Percentiles rank a stretch among this genome's conserved stretches.
phyloP scores from a whole-genome alignment of 495 filamentous ascomycete genomes.

The Hypoxylon fragiforme region DNA sequence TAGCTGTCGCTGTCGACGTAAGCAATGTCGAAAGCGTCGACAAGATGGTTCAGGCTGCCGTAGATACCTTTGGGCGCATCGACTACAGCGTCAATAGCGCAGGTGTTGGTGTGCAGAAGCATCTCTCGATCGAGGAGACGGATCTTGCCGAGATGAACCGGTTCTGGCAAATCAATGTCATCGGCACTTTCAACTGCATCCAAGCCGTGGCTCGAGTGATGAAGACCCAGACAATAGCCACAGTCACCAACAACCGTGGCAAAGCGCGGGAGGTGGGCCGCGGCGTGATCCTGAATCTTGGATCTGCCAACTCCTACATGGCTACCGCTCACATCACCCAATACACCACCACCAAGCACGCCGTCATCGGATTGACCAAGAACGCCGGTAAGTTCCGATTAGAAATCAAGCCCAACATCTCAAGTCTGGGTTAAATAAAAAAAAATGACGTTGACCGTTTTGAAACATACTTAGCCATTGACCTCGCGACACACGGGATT shows the following conservation, averaged over 20 bases:
- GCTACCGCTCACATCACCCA: slow-evolving; percentile 31
- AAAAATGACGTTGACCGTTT: no score
- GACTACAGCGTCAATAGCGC: slow-evolving; percentile 43
- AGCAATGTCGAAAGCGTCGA: slow-evolving; percentile 30
- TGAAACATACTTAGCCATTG: slow-evolving; percentile 32
- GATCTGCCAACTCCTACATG: slow-evolving; percentile 46
- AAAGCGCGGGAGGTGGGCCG: slow-evolving; percentile 8
- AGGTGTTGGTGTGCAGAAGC: slow-evolving; percentile 27
- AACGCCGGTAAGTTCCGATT: slow-evolving; percentile 45
- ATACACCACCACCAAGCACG: slow-evolving; percentile 56
- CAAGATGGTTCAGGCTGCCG: slow-evolving; percentile 24
- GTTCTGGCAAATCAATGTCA: neutral
- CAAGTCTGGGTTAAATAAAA: no score
- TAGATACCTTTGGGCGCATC: slow-evolving; percentile 35
- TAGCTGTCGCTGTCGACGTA: slow-evolving; percentile 40
- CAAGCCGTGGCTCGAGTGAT: neutral
- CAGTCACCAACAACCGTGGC: neutral
- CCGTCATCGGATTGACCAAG: slow-evolving; percentile 53
- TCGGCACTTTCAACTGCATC: slow-evolving; percentile 1
- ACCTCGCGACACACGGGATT: slow-evolving; percentile 39
- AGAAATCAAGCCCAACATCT: no score
- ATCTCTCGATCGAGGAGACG: neutral
- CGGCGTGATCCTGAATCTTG: slow-evolving; percentile 54
- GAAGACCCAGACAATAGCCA: slow-evolving; percentile 4
- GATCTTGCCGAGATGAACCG: slow-evolving; percentile 2